These are phyloP conservation scores for Neofusicoccum sp. DNA, from an alignment of 2,329 filamentous ascomycete species.

Conservation along the genomic window DNA sequence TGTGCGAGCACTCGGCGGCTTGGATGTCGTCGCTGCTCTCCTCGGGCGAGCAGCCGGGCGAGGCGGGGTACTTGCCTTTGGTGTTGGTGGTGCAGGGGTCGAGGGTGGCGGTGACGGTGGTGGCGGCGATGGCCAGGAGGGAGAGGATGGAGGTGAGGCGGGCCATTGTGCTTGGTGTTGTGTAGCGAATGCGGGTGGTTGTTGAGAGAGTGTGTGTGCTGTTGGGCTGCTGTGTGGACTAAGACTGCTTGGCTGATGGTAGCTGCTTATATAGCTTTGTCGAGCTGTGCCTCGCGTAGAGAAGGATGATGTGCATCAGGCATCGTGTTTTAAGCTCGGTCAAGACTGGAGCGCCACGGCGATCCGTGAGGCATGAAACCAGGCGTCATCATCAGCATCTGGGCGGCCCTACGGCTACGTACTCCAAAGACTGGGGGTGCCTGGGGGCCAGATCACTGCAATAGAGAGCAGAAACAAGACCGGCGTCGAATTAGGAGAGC, in stretches of 20 bases:
- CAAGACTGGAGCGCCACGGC: conserved; percentile 1
- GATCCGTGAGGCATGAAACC: conserved; percentile 7
- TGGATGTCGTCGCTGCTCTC: conserved; percentile 43
- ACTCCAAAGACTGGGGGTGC: neutral
- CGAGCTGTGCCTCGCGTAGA: neutral
- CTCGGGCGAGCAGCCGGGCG: conserved; percentile 26
- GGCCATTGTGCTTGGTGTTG: neutral
- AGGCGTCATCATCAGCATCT: neutral
- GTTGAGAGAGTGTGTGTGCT: neutral
- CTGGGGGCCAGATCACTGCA: neutral
- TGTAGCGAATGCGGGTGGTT: neutral
- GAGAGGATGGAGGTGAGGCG: conserved; percentile 21
- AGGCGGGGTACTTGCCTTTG: conserved; percentile 36
- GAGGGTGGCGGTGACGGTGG: conserved; percentile 36
- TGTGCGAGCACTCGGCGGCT: conserved; percentile 47
- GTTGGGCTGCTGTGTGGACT: neutral
- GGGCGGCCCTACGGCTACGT: neutral
- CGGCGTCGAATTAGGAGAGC: neutral
- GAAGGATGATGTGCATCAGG: neutral
- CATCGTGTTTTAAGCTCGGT: neutral
- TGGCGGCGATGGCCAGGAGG: conserved; percentile 22
- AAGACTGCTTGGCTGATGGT: neutral
- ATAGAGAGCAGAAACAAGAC: neutral
- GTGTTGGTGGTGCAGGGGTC: conserved; percentile 42
- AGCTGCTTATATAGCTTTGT: no score